These are phyloP conservation scores for Cyclotella kingstonii DNA, from an alignment of 108 stramenopile genomes.

Conservation along the genomic window DNA sequence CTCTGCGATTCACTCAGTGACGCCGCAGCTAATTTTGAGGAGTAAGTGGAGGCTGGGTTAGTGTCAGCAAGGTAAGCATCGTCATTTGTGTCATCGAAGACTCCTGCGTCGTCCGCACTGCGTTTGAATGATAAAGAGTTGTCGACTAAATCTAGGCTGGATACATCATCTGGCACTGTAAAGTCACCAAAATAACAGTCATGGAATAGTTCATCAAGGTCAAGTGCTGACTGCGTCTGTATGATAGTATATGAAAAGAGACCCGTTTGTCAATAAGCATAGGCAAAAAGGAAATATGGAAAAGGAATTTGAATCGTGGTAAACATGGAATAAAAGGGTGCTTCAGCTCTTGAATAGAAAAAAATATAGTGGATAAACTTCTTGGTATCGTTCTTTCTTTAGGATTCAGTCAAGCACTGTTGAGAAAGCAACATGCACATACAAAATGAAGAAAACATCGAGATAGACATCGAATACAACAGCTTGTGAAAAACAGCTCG, in stretches of 20 bases:
- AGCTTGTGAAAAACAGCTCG: too few relatives aligned
- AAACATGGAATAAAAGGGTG: too few relatives aligned
- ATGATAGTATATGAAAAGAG: not conserved
- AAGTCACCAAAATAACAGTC: constrained; percentile 86
- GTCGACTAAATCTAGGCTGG: constrained; percentile 16
- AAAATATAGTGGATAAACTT: too few relatives aligned
- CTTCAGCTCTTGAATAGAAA: too few relatives aligned
- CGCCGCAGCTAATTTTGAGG: constrained; percentile 32
- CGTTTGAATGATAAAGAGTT: not conserved
- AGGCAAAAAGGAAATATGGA: not conserved
- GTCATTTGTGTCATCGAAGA: not conserved
- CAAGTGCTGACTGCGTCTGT: constrained; percentile 40
- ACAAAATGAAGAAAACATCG: too few relatives aligned
- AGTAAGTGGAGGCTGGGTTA: not conserved
- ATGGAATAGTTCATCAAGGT: constrained; percentile 84
- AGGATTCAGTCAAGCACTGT: too few relatives aligned
- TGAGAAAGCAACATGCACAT: too few relatives aligned
- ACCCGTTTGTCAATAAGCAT: not conserved
- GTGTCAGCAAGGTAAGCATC: not conserved
- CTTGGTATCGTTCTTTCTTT: too few relatives aligned
- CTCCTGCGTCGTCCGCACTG: not conserved
- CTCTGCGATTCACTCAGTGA: constrained; percentile 82
- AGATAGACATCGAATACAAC: too few relatives aligned
- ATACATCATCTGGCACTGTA: constrained; percentile 45
- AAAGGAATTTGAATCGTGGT: too few relatives aligned